Conservation (phyloP, 257 asterid genomes). For the Solanum pinnatisectum region DNA sequence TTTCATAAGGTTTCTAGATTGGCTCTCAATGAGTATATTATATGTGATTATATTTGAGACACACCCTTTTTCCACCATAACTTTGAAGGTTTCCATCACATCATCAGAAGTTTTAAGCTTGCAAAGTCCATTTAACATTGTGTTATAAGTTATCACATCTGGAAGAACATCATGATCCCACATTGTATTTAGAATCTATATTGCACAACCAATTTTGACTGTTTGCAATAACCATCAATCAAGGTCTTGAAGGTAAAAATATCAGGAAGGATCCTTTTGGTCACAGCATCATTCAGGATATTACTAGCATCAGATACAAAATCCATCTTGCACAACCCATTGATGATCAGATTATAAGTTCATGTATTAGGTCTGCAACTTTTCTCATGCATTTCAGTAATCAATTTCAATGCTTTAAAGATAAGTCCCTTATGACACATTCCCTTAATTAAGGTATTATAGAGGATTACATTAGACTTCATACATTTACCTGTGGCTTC, state of each 20-base stretch:
- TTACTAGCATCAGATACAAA: constrained; percentile 60
- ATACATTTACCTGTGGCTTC: constrained; percentile 52
- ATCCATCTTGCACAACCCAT: constrained; percentile 78
- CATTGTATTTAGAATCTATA: constrained; percentile 58
- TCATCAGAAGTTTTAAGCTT: constrained; percentile 54
- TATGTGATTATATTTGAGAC: constrained; percentile 66
- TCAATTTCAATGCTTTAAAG: constrained; percentile 62
- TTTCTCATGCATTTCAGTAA: constrained; percentile 59
- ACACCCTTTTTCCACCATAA: constrained; percentile 72
- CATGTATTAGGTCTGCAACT: constrained; percentile 66
- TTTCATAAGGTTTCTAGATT: constrained; percentile 34
- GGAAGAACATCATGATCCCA: constrained; percentile 64
- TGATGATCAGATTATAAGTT: constrained; percentile 74
- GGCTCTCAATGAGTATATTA: constrained; percentile 76
- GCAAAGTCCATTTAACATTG: constrained; percentile 75
- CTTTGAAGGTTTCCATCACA: constrained; percentile 65
- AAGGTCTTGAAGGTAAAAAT: constrained; percentile 83
- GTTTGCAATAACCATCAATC: constrained; percentile 83
- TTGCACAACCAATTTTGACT: constrained; percentile 57
- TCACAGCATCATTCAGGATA: constrained; percentile 52
- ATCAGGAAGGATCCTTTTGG: constrained; percentile 65
- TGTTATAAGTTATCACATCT: constrained; percentile 76
- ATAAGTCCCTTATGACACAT: constrained; percentile 51
- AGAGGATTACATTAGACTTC: constrained; percentile 43
- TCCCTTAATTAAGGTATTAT: constrained; percentile 69